Evolutionary conservation across 768 basidiomycete genomes (phyloP).

Genomic region (Termitomyces sp.): DNA sequence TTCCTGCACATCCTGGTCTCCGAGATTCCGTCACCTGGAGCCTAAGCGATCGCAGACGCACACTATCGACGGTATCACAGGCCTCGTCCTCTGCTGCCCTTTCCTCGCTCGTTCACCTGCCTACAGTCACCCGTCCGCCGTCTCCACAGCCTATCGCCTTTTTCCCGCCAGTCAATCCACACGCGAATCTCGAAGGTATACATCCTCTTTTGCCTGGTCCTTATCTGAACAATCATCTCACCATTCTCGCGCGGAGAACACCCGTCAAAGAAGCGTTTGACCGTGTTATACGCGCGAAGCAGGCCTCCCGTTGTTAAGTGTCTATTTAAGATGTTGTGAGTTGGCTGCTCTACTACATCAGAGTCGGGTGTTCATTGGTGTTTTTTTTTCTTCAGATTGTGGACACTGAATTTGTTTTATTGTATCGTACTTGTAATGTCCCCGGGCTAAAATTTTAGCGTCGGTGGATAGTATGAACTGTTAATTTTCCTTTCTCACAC

Average conservation of each 20-base stretch:
- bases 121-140: conserved; percentile 38
- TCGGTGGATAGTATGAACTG: background rate
- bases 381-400: background rate
- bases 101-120: conserved; percentile 51
- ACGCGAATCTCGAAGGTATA: conserved; percentile 48
- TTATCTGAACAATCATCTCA: conserved; percentile 66
- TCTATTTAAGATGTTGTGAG: background rate
- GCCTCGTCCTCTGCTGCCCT: conserved; percentile 51
- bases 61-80: conserved; percentile 50
- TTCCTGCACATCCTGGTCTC: conserved; percentile 37
- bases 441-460: no score
- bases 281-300: conserved; percentile 55
- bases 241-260: conserved; percentile 55
- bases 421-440: conserved; percentile 3
- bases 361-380: background rate
- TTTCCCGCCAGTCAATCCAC: conserved; percentile 60
- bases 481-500: background rate
- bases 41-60: conserved; percentile 41
- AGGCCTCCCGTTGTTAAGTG: conserved; percentile 14
- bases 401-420: background rate
- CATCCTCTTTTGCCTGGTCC: conserved; percentile 71
- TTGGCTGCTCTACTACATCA: background rate
- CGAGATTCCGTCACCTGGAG: conserved; percentile 21
- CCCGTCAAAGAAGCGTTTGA: conserved; percentile 70
- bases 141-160: conserved; percentile 47